Evolutionary conservation across 768 basidiomycete species (phyloP).

Genomic region (Lanmaoa rubissima): DNA sequence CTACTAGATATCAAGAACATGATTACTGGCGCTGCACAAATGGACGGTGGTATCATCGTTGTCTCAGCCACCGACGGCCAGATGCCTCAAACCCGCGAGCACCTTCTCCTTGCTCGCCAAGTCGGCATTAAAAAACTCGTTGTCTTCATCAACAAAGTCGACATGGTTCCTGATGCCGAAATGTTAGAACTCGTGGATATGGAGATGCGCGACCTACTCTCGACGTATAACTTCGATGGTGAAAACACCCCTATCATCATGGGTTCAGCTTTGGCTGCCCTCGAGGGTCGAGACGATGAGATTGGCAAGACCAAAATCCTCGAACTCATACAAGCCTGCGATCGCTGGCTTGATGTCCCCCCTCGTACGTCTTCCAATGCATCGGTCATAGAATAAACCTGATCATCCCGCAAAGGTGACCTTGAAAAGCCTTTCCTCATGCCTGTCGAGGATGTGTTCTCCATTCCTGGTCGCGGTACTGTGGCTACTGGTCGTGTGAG

Average conservation of each 20-base stretch:
- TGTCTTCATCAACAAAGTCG: constrained; percentile 99
- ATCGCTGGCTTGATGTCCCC: constrained; percentile 93
- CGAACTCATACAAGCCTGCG: constrained; percentile 83
- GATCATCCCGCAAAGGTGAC: constrained; percentile 58
- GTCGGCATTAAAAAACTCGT: constrained; percentile 97
- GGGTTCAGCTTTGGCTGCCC: constrained; percentile 94
- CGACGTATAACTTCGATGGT: constrained; percentile 93
- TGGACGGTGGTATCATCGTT: constrained; percentile 95
- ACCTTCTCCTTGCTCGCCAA: constrained; percentile 94
- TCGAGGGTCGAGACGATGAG: constrained; percentile 80
- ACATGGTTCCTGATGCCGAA: constrained; percentile 93
- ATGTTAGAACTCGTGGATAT: constrained; percentile 99
- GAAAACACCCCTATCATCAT: constrained; percentile 97
- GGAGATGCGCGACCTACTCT: constrained; percentile 97
- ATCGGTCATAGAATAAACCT: background rate
- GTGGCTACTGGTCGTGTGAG: constrained; percentile 91
- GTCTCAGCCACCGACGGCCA: constrained; percentile 99
- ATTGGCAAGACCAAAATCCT: constrained; percentile 79
- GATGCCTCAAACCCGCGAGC: constrained; percentile 99
- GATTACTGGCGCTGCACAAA: constrained; percentile 98
- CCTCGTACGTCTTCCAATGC: constrained; percentile 55
- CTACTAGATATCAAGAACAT: constrained; percentile 89
- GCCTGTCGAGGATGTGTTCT: constrained; percentile 95
- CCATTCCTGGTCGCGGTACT: constrained; percentile 97
- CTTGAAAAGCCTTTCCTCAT: constrained; percentile 98